Evolutionary conservation across 2,329 filamentous ascomycete genomes (phyloP), one percentile per base, ranked within the genome.

Genomic region (Conoideocrella luteorostrata): DNA sequence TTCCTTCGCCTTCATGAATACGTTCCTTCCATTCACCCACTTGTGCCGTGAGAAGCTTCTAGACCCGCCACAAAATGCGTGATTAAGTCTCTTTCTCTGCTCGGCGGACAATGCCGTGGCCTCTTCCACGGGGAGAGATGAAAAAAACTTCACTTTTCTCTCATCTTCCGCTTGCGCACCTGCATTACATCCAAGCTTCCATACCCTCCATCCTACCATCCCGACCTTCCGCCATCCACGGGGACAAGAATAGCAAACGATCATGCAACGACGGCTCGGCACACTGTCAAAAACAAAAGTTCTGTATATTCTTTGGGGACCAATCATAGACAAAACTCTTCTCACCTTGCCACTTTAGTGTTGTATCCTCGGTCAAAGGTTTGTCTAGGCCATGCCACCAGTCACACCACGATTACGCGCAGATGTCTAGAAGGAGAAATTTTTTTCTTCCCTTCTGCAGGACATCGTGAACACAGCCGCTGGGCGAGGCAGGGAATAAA

Each of bases 221-320:
- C n/a, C n/a, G n/a, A n/a, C n/a, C n/a, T n/a, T n/a, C n/a, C n/a
- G n/a, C n/a, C n/a, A n/a, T n/a, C n/a, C n/a, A 29, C 22, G 22
- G 18, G 12, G 3, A 24, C 15, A 17, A 18, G 22, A 39, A 39
- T 36, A 18, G 20, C 7, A 18, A 30, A n/a, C 18, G 11, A 29
- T 23, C 29, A 35, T 36, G 40, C 23, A 42, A 12, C 32, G 36
- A 36, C 40, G 40, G 40, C 40, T 42, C 23, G 23, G 40, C 40
- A 9, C 23, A 29, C 9, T 3, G n/a, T n/a, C n/a, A n/a, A n/a
- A n/a, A n/a, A 17, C 40, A 42, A 36, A 42, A 42, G 32, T 37
- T 21, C 40, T 30, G 33, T 13, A 36, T 29, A 3, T n/a, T 28
- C 7, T 13, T 11, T 22, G 10, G n/a, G n/a, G n/a, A n/a, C n/a